Conservation (phyloP, 2,329 filamentous ascomycete species). For the Ophiostoma perfectum region DNA sequence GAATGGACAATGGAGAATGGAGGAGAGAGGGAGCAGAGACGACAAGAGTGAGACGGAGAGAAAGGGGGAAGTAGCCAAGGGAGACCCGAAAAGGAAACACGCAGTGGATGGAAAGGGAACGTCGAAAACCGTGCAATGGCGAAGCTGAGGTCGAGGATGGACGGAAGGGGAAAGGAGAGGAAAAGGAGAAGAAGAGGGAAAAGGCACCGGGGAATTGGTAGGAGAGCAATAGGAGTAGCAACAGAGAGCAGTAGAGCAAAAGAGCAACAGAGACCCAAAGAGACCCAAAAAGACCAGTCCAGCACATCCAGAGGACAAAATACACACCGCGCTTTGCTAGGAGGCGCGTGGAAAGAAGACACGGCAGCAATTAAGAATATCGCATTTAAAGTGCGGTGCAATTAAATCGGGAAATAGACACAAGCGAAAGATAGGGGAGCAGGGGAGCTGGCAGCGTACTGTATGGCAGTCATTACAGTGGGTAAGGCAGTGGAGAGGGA, state of each 20-base stretch:
- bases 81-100: slow-evolving; percentile 9
- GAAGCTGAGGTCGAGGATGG: not conserved
- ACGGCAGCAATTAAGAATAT: not conserved
- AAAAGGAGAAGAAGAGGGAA: not conserved
- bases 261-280: too few relatives aligned
- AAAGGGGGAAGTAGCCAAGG: not conserved
- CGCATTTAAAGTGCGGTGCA: not conserved
- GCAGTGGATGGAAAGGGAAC: slow-evolving; percentile 1
- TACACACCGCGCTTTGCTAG: not conserved
- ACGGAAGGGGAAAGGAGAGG: not conserved
- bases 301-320: not conserved
- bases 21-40: slow-evolving; percentile 11
- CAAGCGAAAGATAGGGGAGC: not conserved
- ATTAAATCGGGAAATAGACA: not conserved
- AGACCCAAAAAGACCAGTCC: too few relatives aligned
- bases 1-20: slow-evolving; percentile 17
- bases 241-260: too few relatives aligned
- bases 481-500: not conserved
- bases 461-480: slow-evolving; percentile 2
- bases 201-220: not conserved
- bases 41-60: not conserved
- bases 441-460: slow-evolving; percentile 2
- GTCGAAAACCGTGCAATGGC: slow-evolving; percentile 8
- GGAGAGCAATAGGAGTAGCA: not conserved
- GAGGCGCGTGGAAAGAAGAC: slow-evolving; percentile 10